A percentile compares a stretch with the other conserved stretches of the same genome.
These are phyloP conservation scores for Carpinus viminea DNA, from an alignment of 306 rosid species.

Conservation along the genomic window DNA sequence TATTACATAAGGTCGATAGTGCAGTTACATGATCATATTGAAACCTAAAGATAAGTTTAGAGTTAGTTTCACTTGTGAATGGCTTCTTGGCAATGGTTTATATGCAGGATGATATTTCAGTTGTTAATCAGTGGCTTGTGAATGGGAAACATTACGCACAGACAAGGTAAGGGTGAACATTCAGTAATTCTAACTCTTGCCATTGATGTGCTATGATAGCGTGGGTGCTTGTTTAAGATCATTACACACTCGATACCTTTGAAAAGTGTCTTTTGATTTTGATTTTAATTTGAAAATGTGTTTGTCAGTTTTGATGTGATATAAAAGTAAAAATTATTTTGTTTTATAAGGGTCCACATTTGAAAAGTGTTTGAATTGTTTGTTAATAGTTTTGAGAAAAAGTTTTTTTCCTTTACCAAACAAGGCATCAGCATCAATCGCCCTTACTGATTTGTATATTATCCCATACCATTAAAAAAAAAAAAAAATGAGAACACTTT, in stretches of 20 bases:
- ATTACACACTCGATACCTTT: too few relatives aligned
- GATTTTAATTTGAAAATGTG: too few relatives aligned
- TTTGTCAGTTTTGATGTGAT: too few relatives aligned
- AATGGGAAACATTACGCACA: conserved; percentile 85
- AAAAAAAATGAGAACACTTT: conserved; percentile 6
- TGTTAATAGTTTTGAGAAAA: too few relatives aligned
- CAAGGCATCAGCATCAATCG: background rate
- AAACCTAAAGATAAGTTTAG: background rate
- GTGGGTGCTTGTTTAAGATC: background rate
- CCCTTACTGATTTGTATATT: background rate
- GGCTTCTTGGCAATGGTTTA: too few relatives aligned
- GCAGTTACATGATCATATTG: background rate
- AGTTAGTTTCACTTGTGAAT: too few relatives aligned
- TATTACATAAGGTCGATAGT: background rate
- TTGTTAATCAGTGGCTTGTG: conserved; percentile 84
- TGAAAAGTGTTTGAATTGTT: too few relatives aligned
- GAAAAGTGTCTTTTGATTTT: too few relatives aligned
- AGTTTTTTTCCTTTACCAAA: too few relatives aligned
- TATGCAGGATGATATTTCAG: background rate
- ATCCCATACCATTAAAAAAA: background rate
- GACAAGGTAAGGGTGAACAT: conserved; percentile 56
- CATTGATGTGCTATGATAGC: background rate
- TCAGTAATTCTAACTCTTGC: background rate
- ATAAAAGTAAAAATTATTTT: too few relatives aligned
- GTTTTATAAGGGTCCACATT: too few relatives aligned